Percentiles rank a stretch among this genome's conserved stretches.
phyloP scores from a whole-genome alignment of 257 asterid species.

The Solanum tarapatanum region DNA sequence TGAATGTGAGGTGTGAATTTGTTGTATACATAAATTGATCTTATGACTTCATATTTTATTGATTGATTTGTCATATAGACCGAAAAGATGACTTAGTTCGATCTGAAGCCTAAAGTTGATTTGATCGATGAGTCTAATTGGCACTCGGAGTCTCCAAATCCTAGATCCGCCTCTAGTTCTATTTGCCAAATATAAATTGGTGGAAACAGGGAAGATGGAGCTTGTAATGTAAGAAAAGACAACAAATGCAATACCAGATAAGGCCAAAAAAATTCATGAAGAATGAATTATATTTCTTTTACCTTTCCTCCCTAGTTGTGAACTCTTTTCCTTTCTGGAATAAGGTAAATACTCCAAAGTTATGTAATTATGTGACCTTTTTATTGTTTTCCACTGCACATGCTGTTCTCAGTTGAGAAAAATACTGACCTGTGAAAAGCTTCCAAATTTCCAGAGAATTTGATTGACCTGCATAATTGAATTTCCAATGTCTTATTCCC shows the following conservation, averaged over 20 bases:
- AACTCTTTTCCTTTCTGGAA: background rate
- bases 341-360: background rate
- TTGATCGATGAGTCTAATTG: background rate
- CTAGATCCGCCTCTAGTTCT: background rate
- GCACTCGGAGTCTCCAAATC: background rate
- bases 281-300: background rate
- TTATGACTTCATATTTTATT: too few species aligned
- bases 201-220: background rate
- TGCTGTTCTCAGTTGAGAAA: background rate
- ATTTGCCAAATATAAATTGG: background rate
- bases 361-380: background rate
- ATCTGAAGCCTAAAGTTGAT: background rate
- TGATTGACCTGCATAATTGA: constrained; percentile 5
- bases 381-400: background rate
- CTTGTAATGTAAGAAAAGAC: background rate
- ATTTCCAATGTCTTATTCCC: background rate
- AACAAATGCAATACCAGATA: background rate
- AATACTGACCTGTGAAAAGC: background rate
- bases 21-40: too few species aligned
- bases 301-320: background rate
- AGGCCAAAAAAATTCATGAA: background rate
- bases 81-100: background rate
- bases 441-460: background rate
- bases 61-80: background rate
- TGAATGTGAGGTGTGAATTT: background rate